These are phyloP conservation scores for Puccinellia tenuiflora DNA, from an alignment of 176 grass and related monocot species.

Conservation along the genomic window DNA sequence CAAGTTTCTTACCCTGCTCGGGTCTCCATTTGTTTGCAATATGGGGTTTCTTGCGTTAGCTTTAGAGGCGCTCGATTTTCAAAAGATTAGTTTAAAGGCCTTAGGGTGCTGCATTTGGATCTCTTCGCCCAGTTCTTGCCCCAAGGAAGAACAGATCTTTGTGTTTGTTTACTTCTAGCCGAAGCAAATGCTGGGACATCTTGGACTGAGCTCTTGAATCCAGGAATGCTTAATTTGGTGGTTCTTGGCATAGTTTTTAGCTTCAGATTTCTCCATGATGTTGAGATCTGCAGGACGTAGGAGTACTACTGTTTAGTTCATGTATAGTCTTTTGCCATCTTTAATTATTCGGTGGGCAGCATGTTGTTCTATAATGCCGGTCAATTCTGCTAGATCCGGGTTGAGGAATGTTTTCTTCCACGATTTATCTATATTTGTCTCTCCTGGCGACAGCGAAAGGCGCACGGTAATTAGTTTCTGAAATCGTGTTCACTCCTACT, in stretches of 20 bases:
- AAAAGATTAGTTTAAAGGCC: neutral
- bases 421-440: neutral
- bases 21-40: neutral
- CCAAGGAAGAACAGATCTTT: conserved; percentile 33
- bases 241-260: neutral
- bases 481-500: neutral
- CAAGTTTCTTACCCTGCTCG: neutral
- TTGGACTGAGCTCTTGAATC: neutral
- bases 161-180: conserved; percentile 10
- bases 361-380: conserved; percentile 32
- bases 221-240: neutral
- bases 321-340: conserved; percentile 2
- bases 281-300: conserved; percentile 26
- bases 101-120: conserved; percentile 31
- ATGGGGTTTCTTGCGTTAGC: neutral
- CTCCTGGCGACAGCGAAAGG: conserved; percentile 33
- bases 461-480: neutral
- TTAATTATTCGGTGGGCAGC: conserved; percentile 23
- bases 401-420: neutral
- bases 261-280: neutral
- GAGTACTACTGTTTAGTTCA: neutral
- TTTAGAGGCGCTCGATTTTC: neutral
- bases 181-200: conserved; percentile 26
- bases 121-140: conserved; percentile 24
- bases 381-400: conserved; percentile 35